phyloP scores from a whole-genome alignment of 2,329 filamentous ascomycete species.

The Chalara sp. region DNA sequence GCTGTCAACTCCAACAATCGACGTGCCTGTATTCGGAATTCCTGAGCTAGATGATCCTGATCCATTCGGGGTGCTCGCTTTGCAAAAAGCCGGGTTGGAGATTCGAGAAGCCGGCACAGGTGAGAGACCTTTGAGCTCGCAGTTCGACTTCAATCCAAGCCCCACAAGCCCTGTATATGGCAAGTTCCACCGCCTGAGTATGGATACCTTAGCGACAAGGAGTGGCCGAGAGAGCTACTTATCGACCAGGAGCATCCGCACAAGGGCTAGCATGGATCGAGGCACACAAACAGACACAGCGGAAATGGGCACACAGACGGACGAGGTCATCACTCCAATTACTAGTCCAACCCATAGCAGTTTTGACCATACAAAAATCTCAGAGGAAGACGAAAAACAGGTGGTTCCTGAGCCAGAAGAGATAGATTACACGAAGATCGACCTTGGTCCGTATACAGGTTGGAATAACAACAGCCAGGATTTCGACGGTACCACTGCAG shows the following conservation, averaged over 20 bases:
- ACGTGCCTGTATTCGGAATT: conserved; percentile 62
- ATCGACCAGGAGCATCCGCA: conserved; percentile 49
- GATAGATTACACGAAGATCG: conserved; percentile 53
- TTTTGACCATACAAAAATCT: conserved; percentile 23
- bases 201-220: conserved; percentile 54
- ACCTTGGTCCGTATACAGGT: conserved; percentile 37
- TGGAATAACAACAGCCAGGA: conserved; percentile 20
- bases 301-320: conserved; percentile 55
- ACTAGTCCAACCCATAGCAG: conserved; percentile 47
- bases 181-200: conserved; percentile 54
- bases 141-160: conserved; percentile 75
- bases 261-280: conserved; percentile 7
- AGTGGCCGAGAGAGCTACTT: conserved; percentile 72
- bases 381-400: conserved; percentile 26
- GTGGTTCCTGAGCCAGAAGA: conserved; percentile 41
- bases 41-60: conserved; percentile 78
- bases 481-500: conserved; percentile 21
- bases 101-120: conserved; percentile 84
- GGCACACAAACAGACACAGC: conserved; percentile 55
- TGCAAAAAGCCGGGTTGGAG: conserved; percentile 85
- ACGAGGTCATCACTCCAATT: conserved; percentile 44
- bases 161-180: conserved; percentile 66
- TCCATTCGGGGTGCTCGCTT: conserved; percentile 80
- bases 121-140: conserved; percentile 65
- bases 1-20: conserved; percentile 33